Base-by-base conservation (phyloP, 768 basidiomycete species). In the Hortiboletus flavorubellus region DNA sequence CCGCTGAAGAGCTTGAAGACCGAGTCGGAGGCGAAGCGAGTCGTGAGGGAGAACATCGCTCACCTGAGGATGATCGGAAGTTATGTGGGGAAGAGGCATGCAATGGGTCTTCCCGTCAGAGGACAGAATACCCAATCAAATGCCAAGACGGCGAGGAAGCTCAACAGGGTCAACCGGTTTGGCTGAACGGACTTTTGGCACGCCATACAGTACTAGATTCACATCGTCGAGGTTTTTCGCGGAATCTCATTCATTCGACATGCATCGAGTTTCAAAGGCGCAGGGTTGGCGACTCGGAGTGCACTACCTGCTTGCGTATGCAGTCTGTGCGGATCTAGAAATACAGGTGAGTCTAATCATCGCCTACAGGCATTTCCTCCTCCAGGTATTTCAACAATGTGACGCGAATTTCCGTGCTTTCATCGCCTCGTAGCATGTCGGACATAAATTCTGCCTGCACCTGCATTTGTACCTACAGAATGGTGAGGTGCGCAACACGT, bases 41-140 rank as follows among this genome's bases (percentile, higher is more conserved):
- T 86, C 68, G 79, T 95, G 64, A 82, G 85, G 74, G 92, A 92
- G 70, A 94, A 98, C 69, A 95, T 99, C 69, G 85, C 83, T 6
- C 94, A 97, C 74, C 85, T 94, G 72, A 78, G 92, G 58, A 89
- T 89, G 81, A 93, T 98, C 72, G 96, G 96, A 46, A 93, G 89
- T 62, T 95, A 96, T 72, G 84, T 92, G 48, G 97, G 97, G 47
- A 84, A 85, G 77, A 78, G 94, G 72, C 96, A 98, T 70, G 93
- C 93, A 8, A 92, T 94, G 86, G 84, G 86, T 55, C 73, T 96
- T 43, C 96, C 96, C 4, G 96, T 98, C 56, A 82, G 96, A 71
- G 96, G 96, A 53, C 96, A 98, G 74, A 87, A 87, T 52, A 98
- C 95, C 5, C 87, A 86, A 71, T 87, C 81, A 51, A 98, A 98